Evolutionary conservation across 2,329 filamentous ascomycete genomes (phyloP).

Genomic region (Fusarium sp.): DNA sequence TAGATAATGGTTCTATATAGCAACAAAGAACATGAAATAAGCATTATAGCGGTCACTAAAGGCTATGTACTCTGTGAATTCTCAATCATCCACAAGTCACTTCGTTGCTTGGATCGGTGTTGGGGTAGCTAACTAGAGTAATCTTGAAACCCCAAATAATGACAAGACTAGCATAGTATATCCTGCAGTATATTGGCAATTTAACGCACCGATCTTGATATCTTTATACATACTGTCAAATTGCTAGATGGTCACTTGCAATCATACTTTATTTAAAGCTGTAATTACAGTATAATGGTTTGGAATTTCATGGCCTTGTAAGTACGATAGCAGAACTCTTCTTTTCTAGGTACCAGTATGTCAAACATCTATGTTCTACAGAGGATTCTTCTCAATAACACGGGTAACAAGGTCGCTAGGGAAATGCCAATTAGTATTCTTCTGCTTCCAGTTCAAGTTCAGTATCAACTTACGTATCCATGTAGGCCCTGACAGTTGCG

Average conservation of each 20-base stretch:
- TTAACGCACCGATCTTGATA: no score
- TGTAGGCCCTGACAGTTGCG: background rate
- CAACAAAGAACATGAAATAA: background rate
- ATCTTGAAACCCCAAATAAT: fast-evolving
- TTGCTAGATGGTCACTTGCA: no score
- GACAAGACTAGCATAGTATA: no score
- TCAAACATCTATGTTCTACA: background rate
- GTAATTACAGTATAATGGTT: no score
- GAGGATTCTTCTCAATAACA: background rate
- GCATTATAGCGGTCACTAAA: background rate
- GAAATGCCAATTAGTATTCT: background rate
- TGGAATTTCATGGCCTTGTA: fast-evolving
- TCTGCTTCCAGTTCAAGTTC: background rate
- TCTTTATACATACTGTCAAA: no score
- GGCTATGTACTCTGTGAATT: no score
- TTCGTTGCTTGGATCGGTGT: no score
- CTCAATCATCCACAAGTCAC: no score
- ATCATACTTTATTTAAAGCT: no score
- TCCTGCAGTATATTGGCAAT: fast-evolving
- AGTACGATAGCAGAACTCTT: background rate
- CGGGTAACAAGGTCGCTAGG: background rate
- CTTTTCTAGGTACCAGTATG: background rate
- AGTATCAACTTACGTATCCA: background rate
- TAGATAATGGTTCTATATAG: fast-evolving
- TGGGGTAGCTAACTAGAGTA: no score